Evolutionary conservation across 164 flowering plant genomes (phyloP), one percentile per base, ranked within the genome.

Genomic region (Vitis amurensis): DNA sequence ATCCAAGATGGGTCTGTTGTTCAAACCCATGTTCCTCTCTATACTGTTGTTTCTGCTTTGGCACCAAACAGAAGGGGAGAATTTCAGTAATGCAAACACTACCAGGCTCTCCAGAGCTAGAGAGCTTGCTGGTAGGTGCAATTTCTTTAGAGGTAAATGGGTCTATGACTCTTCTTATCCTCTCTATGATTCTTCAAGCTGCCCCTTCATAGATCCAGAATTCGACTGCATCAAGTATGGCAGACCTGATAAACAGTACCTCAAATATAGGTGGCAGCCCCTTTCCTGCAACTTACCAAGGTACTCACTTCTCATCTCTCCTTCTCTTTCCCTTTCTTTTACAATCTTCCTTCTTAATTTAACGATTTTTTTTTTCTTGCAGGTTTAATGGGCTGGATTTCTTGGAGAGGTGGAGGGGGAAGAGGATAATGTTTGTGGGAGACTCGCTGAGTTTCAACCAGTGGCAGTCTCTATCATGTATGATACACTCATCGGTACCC

Each of bases 391-490:
- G 87, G 68, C 4, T 83, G 77, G 66, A 71, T 63, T 91, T 91
- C 68, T 64, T 91, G 86, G 74, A 65, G 76, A 85, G 71, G 72
- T 76, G 78, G 83, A 83, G 86, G 55, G 97, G 97, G 80, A 91
- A 91, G 86, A 89, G 84, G 79, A 87, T 91, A 1, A 88, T 89
- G 97, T 91, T 91, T 68, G 94, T 91, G 74, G 97, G 97, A 14
- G 97, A 91, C 73, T 91, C 97, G 10, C 67, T 91, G 78, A 88
- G 91, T 67, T 64, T 77, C 63, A 90, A 91, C 74, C 90, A 87
- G 74, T 91, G 88, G 85, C 64, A 79, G 16, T 91, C 97, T 0
- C 64, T 91, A 57, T 61, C 85, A 6, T 91, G 97, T 67, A 69
- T 90, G 88, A 60, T 91, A 66, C 86, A 82, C 47, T 76, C 94